Evolutionary conservation across 2,329 filamentous ascomycete species (phyloP).

Genomic region (Chalaropsis thielavioides): DNA sequence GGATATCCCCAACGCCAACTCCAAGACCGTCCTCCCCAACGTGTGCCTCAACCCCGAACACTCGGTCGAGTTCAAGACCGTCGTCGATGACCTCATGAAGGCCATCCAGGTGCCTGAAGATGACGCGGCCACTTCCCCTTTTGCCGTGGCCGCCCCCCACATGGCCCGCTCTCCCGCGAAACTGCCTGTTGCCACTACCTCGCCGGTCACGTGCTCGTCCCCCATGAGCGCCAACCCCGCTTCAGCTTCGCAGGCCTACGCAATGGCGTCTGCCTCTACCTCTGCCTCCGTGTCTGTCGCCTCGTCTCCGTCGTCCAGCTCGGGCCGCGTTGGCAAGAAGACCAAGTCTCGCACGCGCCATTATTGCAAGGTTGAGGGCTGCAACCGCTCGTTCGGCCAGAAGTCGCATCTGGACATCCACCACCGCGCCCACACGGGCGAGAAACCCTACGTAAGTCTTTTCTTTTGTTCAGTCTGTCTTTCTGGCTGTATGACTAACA

Average conservation of each 20-base stretch:
- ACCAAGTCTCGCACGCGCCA: conserved; percentile 25
- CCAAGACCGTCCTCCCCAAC: conserved; percentile 33
- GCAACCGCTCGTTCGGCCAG: conserved; percentile 71
- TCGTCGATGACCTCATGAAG: conserved; percentile 79
- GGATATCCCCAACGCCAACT: conserved; percentile 17
- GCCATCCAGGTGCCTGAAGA: conserved; percentile 52
- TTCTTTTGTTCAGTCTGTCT: background rate
- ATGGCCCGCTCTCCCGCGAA: conserved; percentile 7
- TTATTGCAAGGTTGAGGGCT: conserved; percentile 57
- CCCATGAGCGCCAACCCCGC: background rate
- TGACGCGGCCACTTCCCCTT: conserved; percentile 23
- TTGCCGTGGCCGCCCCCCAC: background rate
- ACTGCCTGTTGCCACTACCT: background rate
- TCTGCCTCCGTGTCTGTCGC: conserved; percentile 2
- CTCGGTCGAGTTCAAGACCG: conserved; percentile 57
- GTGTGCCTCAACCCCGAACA: conserved; percentile 33
- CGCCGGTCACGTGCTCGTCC: background rate
- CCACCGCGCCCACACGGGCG: conserved; percentile 71
- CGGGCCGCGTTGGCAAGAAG: background rate
- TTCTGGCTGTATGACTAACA: too few relatives aligned
- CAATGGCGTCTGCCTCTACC: conserved; percentile 15
- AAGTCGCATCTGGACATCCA: conserved; percentile 92
- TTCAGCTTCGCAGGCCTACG: background rate
- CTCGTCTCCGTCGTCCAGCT: background rate
- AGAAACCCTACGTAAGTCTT: conserved; percentile 67